Evolutionary conservation across 1,284 basidiomycete genomes (phyloP).

Genomic region (Xanthoconium separans): DNA sequence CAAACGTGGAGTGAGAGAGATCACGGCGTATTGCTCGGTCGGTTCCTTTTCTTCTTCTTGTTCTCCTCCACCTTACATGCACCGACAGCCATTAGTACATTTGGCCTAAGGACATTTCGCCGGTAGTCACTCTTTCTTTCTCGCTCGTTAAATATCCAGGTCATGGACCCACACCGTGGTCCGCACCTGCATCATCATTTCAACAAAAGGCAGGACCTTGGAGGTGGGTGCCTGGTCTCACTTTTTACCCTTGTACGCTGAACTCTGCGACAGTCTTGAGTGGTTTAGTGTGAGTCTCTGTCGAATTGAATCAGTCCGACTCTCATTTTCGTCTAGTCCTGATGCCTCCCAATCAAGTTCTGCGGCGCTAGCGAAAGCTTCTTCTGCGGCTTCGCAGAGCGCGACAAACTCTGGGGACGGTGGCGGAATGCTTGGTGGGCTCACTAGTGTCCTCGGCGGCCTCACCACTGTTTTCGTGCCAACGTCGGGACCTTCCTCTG

Average conservation of each 20-base stretch:
- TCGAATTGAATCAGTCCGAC: neutral
- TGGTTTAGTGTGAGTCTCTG: conserved; percentile 20
- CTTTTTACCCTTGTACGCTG: neutral
- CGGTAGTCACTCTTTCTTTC: conserved; percentile 22
- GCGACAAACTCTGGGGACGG: neutral
- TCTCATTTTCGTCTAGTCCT: conserved; percentile 6
- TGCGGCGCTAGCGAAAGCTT: neutral
- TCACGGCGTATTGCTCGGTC: too few relatives aligned
- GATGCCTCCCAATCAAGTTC: conserved; percentile 3
- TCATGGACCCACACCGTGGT: conserved; percentile 20
- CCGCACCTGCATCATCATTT: conserved; percentile 21
- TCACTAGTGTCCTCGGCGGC: conserved; percentile 22
- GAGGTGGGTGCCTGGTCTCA: conserved; percentile 23
- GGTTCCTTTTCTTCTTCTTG: neutral
- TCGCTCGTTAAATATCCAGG: conserved; percentile 19
- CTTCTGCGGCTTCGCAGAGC: conserved; percentile 1
- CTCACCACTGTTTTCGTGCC: conserved; percentile 11
- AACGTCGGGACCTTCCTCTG: conserved; percentile 21
- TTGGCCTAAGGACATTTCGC: neutral
- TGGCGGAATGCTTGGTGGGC: conserved; percentile 7
- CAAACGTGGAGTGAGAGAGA: conserved; percentile 15
- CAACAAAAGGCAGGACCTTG: conserved; percentile 33
- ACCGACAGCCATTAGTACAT: neutral
- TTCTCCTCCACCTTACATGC: conserved; percentile 8
- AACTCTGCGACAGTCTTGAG: conserved; percentile 13